Conservation (phyloP, 225 moss, liverwort and hornwort genomes). For the Bryoerythrophyllum caledonicum region DNA sequence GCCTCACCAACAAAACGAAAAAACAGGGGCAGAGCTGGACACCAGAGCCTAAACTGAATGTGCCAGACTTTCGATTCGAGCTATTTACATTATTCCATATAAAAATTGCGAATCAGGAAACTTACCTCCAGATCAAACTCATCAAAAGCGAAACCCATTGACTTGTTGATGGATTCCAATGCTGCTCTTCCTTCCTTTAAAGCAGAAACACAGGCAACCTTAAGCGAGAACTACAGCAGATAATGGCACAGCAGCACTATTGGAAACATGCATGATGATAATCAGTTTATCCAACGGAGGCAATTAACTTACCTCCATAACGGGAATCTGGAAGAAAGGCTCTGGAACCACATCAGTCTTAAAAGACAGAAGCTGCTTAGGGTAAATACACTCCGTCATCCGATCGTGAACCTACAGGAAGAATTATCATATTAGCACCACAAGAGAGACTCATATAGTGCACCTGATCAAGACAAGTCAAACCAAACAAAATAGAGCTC, state of each 20-base stretch:
- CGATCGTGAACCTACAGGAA: constrained; percentile 84
- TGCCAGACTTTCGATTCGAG: neutral
- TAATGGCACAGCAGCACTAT: constrained; percentile 6
- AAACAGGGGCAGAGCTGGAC: neutral
- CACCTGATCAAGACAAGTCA: neutral
- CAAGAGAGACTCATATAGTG: neutral
- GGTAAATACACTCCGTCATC: constrained; percentile 95
- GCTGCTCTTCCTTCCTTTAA: constrained; percentile 90
- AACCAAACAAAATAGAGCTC: neutral
- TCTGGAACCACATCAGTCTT: constrained; percentile 78
- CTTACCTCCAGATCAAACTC: constrained; percentile 92
- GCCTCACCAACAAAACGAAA: constrained; percentile 5
- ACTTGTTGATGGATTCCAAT: constrained; percentile 89
- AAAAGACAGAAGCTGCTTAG: constrained; percentile 66
- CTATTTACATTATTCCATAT: neutral
- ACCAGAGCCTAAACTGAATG: no score
- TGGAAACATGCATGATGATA: neutral
- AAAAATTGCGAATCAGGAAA: neutral
- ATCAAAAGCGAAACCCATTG: constrained; percentile 98
- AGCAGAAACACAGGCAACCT: constrained; percentile 24
- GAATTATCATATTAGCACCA: constrained; percentile 17
- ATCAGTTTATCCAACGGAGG: constrained; percentile 1
- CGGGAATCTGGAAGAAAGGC: constrained; percentile 77
- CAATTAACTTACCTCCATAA: constrained; percentile 72
- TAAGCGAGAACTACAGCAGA: constrained; percentile 20